Percentiles rank a stretch among this genome's conserved stretches.
Evolutionary conservation across 345 rosid species (phyloP).

Genomic region (Salix purpurea): DNA sequence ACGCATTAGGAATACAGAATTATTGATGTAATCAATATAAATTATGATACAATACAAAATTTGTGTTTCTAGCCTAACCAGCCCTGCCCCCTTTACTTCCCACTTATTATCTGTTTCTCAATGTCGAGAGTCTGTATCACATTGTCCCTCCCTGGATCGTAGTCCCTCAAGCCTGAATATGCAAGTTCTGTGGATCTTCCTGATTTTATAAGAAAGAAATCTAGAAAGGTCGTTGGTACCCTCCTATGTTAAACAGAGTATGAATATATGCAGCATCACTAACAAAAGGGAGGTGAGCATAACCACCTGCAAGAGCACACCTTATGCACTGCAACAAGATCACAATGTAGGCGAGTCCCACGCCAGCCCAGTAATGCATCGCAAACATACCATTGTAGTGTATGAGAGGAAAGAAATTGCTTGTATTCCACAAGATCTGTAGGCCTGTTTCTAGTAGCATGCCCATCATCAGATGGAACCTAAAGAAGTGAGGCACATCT

Average conservation of each 20-base stretch:
- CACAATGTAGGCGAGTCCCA: conserved; percentile 55
- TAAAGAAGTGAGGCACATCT: conserved; percentile 67
- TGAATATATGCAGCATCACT: conserved; percentile 75
- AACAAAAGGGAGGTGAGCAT: conserved; percentile 53
- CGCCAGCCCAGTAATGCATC: conserved; percentile 61
- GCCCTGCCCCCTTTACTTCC: no score
- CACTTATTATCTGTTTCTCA: no score
- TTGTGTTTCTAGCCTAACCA: no score
- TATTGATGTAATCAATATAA: no score
- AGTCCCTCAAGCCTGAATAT: background rate
- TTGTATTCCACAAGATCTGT: conserved; percentile 57
- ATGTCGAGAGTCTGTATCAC: background rate
- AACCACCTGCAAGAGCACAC: conserved; percentile 62
- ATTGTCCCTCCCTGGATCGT: background rate
- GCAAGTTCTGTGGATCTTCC: background rate
- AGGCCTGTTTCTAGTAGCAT: conserved; percentile 64
- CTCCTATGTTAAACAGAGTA: conserved; percentile 56
- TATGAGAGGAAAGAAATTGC: conserved; percentile 73
- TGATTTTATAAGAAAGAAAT: background rate
- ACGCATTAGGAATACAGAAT: no score
- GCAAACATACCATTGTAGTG: conserved; percentile 65
- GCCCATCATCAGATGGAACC: conserved; percentile 92
- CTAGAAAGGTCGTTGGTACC: conserved; percentile 25
- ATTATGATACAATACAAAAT: no score
- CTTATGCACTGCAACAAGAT: conserved; percentile 58